Evolutionary conservation across 2,329 filamentous ascomycete genomes (phyloP), one percentile per base, ranked within the genome.

Genomic region (Aureobasidium sp.): DNA sequence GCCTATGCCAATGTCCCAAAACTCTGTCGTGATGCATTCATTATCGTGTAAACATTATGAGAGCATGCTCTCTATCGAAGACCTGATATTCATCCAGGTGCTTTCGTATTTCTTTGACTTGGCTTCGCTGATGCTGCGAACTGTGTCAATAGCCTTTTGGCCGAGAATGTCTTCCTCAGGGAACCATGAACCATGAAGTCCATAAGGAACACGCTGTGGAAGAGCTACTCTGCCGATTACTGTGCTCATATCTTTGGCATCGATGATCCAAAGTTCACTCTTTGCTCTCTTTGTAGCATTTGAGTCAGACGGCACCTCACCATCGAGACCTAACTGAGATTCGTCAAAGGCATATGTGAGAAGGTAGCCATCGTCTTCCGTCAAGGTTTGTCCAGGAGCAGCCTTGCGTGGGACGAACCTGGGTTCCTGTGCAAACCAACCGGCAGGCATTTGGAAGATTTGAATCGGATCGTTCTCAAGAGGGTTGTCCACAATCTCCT

Each of bases 331-430:
- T 0, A 89, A 74, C 68, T 89, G 86, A 1, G 78, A 76, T 66
- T 89, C 87, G 64, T 90, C 84, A 64, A 90, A 90, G 1, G 86
- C 85, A 65, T 88, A 89, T 49, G 83, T 86, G 5, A 90, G 73
- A 0, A 89, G 74, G 73, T 81, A 89, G 0, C 87, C 87, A 65
- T 86, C 84, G 66, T 89, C 86, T 69, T 90, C 87, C 0, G 66
- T 69, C 0, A 72, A 66, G 7, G 45, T 59, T 16, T 50, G 57
- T 42, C 57, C 57, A 5, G 57, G 45, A 1, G 59, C 63, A 11
- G 52, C 48, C 39, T 65, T 48, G 1, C 80, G 73, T 3, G 85
- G 75, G 5, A 90, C 79, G 63, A 90, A 90, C 0, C 83, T 79
- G 1, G 86, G 81, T 70, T 89, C 87, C 68, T 89, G 86, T 0